phyloP scores from a whole-genome alignment of 148 eudicot genomes.

The Rhododendron vialii region DNA sequence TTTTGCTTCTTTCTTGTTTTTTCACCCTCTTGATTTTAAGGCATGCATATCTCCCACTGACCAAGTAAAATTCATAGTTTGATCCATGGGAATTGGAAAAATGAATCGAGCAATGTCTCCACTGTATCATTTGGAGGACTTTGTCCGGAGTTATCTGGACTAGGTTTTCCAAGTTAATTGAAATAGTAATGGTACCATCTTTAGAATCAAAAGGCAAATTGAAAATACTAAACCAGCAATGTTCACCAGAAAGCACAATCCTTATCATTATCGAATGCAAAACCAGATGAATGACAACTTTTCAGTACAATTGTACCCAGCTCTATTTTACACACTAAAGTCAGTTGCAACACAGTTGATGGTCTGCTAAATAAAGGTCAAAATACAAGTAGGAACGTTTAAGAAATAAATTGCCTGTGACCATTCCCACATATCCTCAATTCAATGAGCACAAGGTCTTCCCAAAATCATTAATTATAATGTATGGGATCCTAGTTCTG shows the following conservation, averaged over 20 bases:
- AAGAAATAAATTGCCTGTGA: not conserved
- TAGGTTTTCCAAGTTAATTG: not conserved
- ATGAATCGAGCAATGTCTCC: not conserved
- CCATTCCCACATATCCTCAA: not conserved
- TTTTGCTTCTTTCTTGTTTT: not conserved
- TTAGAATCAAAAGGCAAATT: not conserved
- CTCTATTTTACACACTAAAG: not conserved
- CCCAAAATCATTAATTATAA: constrained; percentile 8
- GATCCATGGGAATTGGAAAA: not conserved
- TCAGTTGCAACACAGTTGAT: not conserved
- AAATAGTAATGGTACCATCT: not conserved
- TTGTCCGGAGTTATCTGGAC: not conserved
- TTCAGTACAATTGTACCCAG: not conserved
- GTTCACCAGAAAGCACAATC: not conserved
- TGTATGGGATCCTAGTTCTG: constrained; percentile 13
- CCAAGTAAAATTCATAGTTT: not conserved
- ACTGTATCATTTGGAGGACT: not conserved
- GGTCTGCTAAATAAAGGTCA: not conserved
- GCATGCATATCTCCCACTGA: not conserved
- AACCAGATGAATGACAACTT: not conserved
- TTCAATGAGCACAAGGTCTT: not conserved
- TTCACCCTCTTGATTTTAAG: not conserved
- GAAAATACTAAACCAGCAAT: not conserved
- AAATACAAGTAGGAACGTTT: not conserved
- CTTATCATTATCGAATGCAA: not conserved